A percentile compares a stretch with the other conserved stretches of the same genome.
These are phyloP conservation scores for Heritiera fomes DNA, from an alignment of 345 rosid species.

Conservation along the genomic window DNA sequence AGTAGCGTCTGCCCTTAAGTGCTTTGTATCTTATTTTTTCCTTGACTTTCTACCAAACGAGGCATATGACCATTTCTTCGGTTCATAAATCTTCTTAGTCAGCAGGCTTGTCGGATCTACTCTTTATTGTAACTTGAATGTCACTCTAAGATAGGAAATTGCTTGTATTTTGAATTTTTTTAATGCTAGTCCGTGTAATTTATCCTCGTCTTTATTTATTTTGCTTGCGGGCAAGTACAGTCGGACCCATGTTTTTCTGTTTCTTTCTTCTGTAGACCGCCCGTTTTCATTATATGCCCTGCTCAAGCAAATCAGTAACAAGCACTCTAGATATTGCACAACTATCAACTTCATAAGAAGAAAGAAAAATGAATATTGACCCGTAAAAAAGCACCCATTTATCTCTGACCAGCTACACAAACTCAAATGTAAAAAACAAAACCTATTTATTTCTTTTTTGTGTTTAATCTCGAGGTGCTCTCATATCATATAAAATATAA, in stretches of 20 bases:
- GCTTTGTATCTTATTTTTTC: neutral
- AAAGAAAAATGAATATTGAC: neutral
- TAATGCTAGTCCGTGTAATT: neutral
- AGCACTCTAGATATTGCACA: neutral
- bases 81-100: neutral
- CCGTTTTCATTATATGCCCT: neutral
- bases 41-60: conserved; percentile 14
- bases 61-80: conserved; percentile 10
- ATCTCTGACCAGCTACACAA: neutral
- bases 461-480: too few species aligned
- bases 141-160: neutral
- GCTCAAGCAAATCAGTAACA: neutral
- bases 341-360: neutral
- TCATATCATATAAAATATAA: too few species aligned
- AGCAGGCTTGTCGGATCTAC: conserved; percentile 14
- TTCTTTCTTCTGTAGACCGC: neutral
- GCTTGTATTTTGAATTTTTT: conserved; percentile 25
- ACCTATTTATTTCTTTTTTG: neutral
- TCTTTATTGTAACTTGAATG: conserved; percentile 26
- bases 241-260: neutral
- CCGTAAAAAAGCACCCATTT: neutral
- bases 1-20: neutral
- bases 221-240: neutral
- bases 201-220: neutral
- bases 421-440: neutral